These are phyloP conservation scores for barley (Hordeum vulgare) DNA, from an alignment of 176 grass and related monocot species.

Conservation along the genomic window DNA sequence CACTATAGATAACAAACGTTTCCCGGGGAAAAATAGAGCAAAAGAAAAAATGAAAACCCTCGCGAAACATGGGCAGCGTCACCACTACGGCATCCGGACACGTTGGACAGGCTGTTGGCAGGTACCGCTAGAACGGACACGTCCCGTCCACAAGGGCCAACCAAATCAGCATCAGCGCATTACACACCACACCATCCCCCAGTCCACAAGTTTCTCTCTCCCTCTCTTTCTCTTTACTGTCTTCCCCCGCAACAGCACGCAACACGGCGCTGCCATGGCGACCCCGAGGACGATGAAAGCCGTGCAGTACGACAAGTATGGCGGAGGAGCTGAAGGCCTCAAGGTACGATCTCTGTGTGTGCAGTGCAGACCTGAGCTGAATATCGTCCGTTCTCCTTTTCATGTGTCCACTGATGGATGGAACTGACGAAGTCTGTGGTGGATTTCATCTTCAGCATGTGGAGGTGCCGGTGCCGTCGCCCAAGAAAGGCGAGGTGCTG, in stretches of 20 bases:
- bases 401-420: neutral
- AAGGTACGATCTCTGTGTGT: slow-evolving; percentile 27
- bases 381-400: neutral
- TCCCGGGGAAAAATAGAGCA: too few relatives aligned
- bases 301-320: slow-evolving; percentile 63
- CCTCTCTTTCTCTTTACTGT: too few relatives aligned
- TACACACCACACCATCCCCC: neutral
- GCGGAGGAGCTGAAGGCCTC: slow-evolving; percentile 47
- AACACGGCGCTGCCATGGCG: slow-evolving; percentile 32
- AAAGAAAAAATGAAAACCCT: too few relatives aligned
- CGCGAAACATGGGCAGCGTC: too few relatives aligned
- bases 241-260: too few relatives aligned
- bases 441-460: neutral
- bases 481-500: slow-evolving; percentile 50
- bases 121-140: neutral
- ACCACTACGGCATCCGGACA: too few relatives aligned
- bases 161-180: neutral
- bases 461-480: slow-evolving; percentile 53
- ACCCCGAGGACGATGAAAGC: slow-evolving; percentile 50
- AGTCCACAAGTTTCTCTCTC: too few relatives aligned
- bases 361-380: neutral
- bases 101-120: too few relatives aligned
- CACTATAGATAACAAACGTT: too few relatives aligned
- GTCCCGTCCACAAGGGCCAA: neutral
- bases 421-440: neutral